Evolutionary conservation across 129 eudicot genomes (phyloP).

Genomic region (Escallonia herrerae): DNA sequence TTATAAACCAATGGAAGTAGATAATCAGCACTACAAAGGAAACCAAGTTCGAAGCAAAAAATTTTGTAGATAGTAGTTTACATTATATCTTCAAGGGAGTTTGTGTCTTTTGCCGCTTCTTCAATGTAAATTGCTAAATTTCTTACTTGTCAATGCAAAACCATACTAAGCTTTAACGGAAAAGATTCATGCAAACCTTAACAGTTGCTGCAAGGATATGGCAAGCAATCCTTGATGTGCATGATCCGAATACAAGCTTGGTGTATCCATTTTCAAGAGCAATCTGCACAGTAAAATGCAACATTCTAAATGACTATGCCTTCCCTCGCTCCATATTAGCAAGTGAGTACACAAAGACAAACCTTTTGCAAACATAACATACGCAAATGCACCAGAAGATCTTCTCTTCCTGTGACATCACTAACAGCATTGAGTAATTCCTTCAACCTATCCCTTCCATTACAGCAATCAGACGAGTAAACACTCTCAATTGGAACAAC

Average conservation of each 20-base stretch:
- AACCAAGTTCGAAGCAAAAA: too few relatives aligned
- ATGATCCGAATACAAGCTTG: slow-evolving; percentile 79
- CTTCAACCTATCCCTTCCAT: slow-evolving; percentile 43
- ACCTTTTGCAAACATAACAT: slow-evolving; percentile 92
- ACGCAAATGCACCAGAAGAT: slow-evolving; percentile 65
- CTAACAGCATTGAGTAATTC: slow-evolving; percentile 39
- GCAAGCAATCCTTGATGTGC: slow-evolving; percentile 91
- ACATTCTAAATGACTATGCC: neutral
- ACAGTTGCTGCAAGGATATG: slow-evolving; percentile 87
- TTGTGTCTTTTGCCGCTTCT: too few relatives aligned
- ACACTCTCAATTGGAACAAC: slow-evolving; percentile 55
- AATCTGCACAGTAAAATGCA: slow-evolving; percentile 37
- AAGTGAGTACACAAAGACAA: neutral
- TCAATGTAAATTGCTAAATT: too few relatives aligned
- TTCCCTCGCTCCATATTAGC: neutral
- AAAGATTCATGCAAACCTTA: slow-evolving; percentile 41
- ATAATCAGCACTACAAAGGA: too few relatives aligned
- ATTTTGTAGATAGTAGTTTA: too few relatives aligned
- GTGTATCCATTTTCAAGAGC: slow-evolving; percentile 84
- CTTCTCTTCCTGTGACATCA: slow-evolving; percentile 91
- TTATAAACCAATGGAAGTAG: too few relatives aligned
- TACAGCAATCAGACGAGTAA: slow-evolving; percentile 35
- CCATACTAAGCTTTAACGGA: too few relatives aligned
- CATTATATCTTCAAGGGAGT: too few relatives aligned
- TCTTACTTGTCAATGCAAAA: too few relatives aligned